phyloP scores from a whole-genome alignment of 345 rosid species.

The Schrenkiella parvula region DNA sequence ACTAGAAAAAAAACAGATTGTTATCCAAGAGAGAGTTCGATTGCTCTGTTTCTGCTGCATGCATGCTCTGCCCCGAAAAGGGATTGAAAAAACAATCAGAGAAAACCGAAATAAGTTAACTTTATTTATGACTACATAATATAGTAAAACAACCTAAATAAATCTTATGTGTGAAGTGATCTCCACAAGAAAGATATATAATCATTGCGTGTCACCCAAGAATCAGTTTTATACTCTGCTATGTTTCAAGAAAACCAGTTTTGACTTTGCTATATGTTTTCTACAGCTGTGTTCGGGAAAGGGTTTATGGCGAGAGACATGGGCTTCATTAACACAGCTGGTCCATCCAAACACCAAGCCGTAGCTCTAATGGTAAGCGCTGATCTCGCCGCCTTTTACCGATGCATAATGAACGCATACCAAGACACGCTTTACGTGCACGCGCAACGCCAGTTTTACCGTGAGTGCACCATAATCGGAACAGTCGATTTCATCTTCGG shows the following conservation, averaged over 20 bases:
- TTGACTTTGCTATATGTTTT: not conserved
- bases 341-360: slow-evolving; percentile 73
- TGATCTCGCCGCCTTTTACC: slow-evolving; percentile 58
- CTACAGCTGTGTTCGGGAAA: slow-evolving; percentile 64
- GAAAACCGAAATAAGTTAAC: not conserved
- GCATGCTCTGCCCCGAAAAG: not conserved
- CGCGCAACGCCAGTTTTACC: slow-evolving; percentile 75
- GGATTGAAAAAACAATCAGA: not conserved
- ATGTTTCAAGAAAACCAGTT: slow-evolving; percentile 12
- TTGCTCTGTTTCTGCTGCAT: not conserved
- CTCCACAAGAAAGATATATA: not conserved
- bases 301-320: slow-evolving; percentile 67
- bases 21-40: not conserved
- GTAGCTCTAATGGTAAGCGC: slow-evolving; percentile 73
- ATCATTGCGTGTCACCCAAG: not conserved
- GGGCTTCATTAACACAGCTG: slow-evolving; percentile 71
- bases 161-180: not conserved
- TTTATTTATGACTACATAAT: not conserved
- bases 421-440: slow-evolving; percentile 81
- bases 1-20: not conserved
- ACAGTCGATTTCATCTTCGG: slow-evolving; percentile 88
- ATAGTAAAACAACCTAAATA: not conserved
- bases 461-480: slow-evolving; percentile 61
- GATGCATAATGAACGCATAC: slow-evolving; percentile 61
- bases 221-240: not conserved